phyloP scores from a whole-genome alignment of 106 monocot species.

The Phalaenopsis aphrodite region DNA sequence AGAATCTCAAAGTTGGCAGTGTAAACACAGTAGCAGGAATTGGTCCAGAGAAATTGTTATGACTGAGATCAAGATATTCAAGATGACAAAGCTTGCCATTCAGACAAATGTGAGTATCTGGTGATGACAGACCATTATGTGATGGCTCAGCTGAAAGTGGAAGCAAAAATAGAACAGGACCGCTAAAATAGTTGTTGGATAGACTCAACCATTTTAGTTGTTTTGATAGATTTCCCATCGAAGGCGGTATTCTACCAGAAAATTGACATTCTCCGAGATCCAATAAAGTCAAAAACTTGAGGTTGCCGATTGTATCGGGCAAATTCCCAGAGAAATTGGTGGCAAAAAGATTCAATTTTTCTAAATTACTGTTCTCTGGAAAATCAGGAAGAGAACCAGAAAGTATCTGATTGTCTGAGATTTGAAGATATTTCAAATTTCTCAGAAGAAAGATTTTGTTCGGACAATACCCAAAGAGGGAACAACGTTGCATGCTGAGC shows the following conservation, averaged over 20 bases:
- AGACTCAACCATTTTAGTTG: constrained; percentile 41
- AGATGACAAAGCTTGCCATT: too few relatives aligned
- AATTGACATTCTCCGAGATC: constrained; percentile 26
- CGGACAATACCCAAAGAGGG: constrained; percentile 18
- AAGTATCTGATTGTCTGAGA: constrained; percentile 37
- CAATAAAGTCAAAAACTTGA: constrained; percentile 25
- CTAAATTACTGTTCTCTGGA: constrained; percentile 8
- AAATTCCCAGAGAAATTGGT: constrained; percentile 38
- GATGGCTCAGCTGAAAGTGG: too few relatives aligned
- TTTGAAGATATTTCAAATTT: constrained; percentile 28
- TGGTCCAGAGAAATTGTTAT: too few relatives aligned
- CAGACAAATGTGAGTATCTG: too few relatives aligned
- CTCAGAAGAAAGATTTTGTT: constrained; percentile 17
- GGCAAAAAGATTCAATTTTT: constrained; percentile 13
- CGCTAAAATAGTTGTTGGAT: constrained; percentile 27
- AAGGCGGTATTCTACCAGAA: constrained; percentile 35
- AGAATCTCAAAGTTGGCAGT: too few relatives aligned
- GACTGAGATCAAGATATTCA: too few relatives aligned
- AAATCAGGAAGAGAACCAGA: constrained; percentile 14
- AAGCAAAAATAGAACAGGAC: too few relatives aligned
- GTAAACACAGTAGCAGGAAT: too few relatives aligned
- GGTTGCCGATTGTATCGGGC: constrained; percentile 10
- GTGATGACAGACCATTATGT: too few relatives aligned
- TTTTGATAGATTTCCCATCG: constrained; percentile 19
- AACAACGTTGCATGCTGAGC: too few relatives aligned